phyloP scores from a whole-genome alignment of 2,329 filamentous ascomycete genomes.

The Penicillium sp. region DNA sequence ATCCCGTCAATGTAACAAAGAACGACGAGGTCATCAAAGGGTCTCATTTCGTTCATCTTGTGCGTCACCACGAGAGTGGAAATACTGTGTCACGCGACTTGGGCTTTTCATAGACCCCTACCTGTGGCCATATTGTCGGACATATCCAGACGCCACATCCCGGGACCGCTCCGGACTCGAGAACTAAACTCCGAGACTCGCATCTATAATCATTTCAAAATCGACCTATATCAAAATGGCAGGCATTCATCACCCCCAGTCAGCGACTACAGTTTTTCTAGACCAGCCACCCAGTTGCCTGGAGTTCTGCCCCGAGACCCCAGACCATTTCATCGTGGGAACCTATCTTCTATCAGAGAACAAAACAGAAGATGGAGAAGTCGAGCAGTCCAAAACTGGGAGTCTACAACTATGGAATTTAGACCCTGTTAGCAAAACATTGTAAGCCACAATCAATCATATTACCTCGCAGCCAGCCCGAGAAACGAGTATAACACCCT shows the following conservation, averaged over 20 bases:
- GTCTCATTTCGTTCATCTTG: neutral
- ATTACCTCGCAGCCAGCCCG: neutral
- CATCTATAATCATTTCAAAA: neutral
- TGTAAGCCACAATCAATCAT: slow-evolving; percentile 20
- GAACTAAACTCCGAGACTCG: neutral
- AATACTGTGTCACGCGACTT: neutral
- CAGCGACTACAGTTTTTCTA: slow-evolving; percentile 30
- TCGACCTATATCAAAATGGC: slow-evolving; percentile 10
- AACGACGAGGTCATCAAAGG: neutral
- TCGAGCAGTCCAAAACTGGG: slow-evolving; percentile 59
- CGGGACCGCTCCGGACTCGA: neutral
- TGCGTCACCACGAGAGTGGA: neutral
- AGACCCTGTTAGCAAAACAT: slow-evolving; percentile 22
- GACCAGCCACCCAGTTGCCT: slow-evolving; percentile 41
- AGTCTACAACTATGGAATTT: slow-evolving; percentile 61
- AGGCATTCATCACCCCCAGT: slow-evolving; percentile 22
- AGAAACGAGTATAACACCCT: neutral
- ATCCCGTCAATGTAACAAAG: neutral
- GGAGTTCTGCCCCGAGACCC: slow-evolving; percentile 39
- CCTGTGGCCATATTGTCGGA: neutral
- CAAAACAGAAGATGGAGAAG: slow-evolving; percentile 20
- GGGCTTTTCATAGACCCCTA: neutral
- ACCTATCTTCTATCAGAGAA: slow-evolving; percentile 62
- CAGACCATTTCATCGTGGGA: slow-evolving; percentile 65
- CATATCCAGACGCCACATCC: neutral